These are phyloP conservation scores for Lactarius pseudohatsudake DNA, from an alignment of 768 basidiomycete genomes.

Conservation along the genomic window DNA sequence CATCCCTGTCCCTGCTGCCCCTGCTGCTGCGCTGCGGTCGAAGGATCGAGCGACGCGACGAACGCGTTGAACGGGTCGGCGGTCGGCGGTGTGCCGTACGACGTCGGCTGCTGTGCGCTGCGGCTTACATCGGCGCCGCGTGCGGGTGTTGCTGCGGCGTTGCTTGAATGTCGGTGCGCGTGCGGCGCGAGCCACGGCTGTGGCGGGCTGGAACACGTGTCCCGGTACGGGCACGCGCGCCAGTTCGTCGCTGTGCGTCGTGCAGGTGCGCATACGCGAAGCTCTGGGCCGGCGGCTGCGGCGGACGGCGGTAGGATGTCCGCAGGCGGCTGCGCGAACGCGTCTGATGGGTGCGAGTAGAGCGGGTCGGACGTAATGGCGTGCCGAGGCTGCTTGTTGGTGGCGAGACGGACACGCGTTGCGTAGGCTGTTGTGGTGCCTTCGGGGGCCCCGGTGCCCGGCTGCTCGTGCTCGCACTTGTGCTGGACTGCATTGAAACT, in stretches of 20 bases:
- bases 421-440: conserved; percentile 6
- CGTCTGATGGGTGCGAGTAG: conserved; percentile 13
- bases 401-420: conserved; percentile 17
- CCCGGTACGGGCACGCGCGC: conserved; percentile 16
- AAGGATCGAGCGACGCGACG: background rate
- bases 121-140: conserved; percentile 5
- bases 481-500: conserved; percentile 15
- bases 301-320: conserved; percentile 1
- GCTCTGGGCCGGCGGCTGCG: background rate
- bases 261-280: conserved; percentile 23
- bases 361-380: conserved; percentile 17
- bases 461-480: conserved; percentile 6
- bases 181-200: conserved; percentile 22
- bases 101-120: conserved; percentile 4
- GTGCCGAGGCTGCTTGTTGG: conserved; percentile 22
- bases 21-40: background rate
- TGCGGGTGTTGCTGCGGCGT: conserved; percentile 10
- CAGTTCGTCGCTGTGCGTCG: conserved; percentile 27
- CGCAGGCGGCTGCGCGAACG: conserved; percentile 7
- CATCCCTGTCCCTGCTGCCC: conserved; percentile 12
- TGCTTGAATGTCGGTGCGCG: conserved; percentile 2
- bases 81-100: conserved; percentile 11
- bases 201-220: conserved; percentile 11
- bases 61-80: conserved; percentile 13
- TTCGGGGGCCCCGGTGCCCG: background rate